Evolutionary conservation across 2,329 filamentous ascomycete species (phyloP).

Genomic region (Penicillium sp.): DNA sequence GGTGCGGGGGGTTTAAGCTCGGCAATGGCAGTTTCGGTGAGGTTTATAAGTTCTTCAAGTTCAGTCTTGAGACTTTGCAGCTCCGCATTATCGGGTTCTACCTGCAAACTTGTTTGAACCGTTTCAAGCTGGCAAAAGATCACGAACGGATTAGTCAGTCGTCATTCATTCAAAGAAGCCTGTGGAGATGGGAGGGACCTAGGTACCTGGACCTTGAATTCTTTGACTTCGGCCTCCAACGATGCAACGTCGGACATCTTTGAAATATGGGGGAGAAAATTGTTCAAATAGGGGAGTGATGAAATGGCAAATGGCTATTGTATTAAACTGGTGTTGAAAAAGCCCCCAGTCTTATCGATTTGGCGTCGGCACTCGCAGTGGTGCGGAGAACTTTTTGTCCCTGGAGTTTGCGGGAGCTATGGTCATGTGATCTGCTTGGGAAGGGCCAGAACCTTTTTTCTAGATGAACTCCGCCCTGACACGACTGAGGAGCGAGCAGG

Average conservation of each 20-base stretch:
- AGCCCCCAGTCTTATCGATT: not conserved
- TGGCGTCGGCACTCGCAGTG: conserved; percentile 1
- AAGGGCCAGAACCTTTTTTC: not conserved
- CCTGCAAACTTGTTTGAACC: conserved; percentile 66
- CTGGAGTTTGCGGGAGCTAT: not conserved
- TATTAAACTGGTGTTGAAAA: too few relatives aligned
- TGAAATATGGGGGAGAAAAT: not conserved
- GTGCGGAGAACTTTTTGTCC: not conserved
- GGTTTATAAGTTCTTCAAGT: conserved; percentile 72
- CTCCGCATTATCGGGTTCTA: conserved; percentile 74
- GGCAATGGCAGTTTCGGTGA: conserved; percentile 73
- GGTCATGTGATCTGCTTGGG: conserved; percentile 1
- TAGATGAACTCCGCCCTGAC: too few relatives aligned
- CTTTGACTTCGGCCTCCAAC: conserved; percentile 49
- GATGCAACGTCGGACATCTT: conserved; percentile 40
- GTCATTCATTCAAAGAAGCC: not conserved
- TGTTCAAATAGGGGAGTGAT: not conserved
- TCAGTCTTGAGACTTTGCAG: conserved; percentile 71
- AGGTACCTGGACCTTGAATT: conserved; percentile 58
- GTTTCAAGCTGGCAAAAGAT: conserved; percentile 61
- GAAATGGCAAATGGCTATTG: too few relatives aligned
- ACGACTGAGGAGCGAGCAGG: too few relatives aligned
- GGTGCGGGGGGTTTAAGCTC: conserved; percentile 62
- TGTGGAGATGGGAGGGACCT: not conserved
- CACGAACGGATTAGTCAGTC: conserved; percentile 8